Evolutionary conservation across 2,329 filamentous ascomycete species (phyloP), one percentile per base, ranked within the genome.

Genomic region (Fusarium multiceps): DNA sequence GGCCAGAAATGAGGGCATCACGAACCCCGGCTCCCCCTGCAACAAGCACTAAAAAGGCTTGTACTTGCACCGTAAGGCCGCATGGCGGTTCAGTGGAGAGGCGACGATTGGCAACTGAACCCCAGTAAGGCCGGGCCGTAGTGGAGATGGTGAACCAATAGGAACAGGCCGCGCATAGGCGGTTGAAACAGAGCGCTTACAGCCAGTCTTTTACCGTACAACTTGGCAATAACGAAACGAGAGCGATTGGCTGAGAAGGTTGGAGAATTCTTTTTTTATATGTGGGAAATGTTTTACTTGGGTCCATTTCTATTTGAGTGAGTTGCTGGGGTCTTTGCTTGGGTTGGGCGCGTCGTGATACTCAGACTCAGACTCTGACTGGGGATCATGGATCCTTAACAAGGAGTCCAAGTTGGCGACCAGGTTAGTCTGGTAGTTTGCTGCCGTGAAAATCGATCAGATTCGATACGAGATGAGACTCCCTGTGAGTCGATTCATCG

Each of bases 291-390:
- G 48, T 40, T 71, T 67, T 54, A 30, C 53, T 32, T 47, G 43
- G 32, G 3, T 41, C 34, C 23, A 20, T 23, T 28, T 53, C 49
- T 53, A 53, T 53, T 53, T 53, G 18, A 25, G 28, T 48, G 27
- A 47, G 34, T 45, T 48, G 30, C 47, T 48, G 37, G 55, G 62
- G 51, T 64, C 63, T 65, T 45, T 11, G 14, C 20, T 50, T 21
- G 62, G 28, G 56, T 64, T 55, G 72, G 72, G 73, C 73, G 73
- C 71, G 56, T 74, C 59, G 66, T 70, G 73, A 75, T 71, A 74
- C 73, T 59, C 37, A 30, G 55, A 58, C 55, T 14, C 28, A 3
- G 28, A 30, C 64, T 37, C 34, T 75, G 67, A 71, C 64, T 72
- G 68, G 60, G 62, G 49, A 55, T 41, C 37, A 57, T 51, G 50